Evolutionary conservation across 441 rosid species (phyloP).

Genomic region (Brassica balearica): DNA sequence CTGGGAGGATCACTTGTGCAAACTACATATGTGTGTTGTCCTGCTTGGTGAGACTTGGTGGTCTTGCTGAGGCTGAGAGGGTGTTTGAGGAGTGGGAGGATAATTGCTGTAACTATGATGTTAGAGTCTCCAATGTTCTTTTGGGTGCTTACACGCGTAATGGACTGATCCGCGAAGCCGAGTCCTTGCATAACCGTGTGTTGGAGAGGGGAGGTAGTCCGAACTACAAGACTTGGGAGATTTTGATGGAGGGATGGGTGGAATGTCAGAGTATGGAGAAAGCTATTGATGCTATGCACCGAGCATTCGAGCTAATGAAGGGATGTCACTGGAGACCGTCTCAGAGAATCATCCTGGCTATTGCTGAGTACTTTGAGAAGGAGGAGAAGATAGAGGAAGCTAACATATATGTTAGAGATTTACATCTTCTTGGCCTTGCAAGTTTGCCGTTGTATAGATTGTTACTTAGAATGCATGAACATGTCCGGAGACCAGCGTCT

Average conservation of each 20-base stretch:
- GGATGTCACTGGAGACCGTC: conserved; percentile 69
- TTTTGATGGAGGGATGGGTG: conserved; percentile 70
- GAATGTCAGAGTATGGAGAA: conserved; percentile 54
- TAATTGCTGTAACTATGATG: conserved; percentile 55
- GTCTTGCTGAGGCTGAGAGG: conserved; percentile 54
- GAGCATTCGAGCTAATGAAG: conserved; percentile 53
- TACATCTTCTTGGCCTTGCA: conserved; percentile 59
- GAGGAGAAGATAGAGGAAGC: conserved; percentile 58
- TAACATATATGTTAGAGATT: conserved; percentile 44
- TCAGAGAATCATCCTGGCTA: conserved; percentile 44
- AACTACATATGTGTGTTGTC: conserved; percentile 63
- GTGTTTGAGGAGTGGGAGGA: conserved; percentile 67
- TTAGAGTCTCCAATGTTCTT: conserved; percentile 72
- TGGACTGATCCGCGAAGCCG: conserved; percentile 59
- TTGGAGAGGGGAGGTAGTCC: conserved; percentile 67
- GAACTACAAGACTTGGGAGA: conserved; percentile 81
- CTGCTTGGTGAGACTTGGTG: conserved; percentile 61
- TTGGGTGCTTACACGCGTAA: conserved; percentile 62
- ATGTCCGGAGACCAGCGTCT: conserved; percentile 48
- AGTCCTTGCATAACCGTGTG: conserved; percentile 51
- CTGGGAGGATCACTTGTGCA: conserved; percentile 60
- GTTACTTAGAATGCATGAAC: conserved; percentile 56
- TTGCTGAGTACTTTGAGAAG: conserved; percentile 60
- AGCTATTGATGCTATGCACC: conserved; percentile 62
- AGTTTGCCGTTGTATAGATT: conserved; percentile 57